Base-by-base conservation (phyloP, 352 stramenopile species). In the Phytophthora ramorum region DNA sequence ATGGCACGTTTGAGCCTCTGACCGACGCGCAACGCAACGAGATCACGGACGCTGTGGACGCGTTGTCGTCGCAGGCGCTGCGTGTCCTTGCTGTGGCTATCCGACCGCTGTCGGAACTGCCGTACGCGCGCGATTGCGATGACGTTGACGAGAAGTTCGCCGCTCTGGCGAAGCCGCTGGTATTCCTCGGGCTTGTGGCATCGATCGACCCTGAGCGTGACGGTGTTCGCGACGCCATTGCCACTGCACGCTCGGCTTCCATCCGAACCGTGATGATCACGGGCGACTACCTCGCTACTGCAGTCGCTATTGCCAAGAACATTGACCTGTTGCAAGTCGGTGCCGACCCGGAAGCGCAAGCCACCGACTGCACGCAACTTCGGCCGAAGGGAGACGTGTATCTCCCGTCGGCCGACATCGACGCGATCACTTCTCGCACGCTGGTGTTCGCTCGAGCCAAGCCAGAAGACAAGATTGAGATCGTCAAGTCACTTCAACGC, bases 391-490 rank as follows among this genome's bases (percentile, higher is more conserved):
- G 71, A 7, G 75, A 87, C 7, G 69, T 72, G n/a, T 92, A 92
- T 51, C 57, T 91, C 3, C 65, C 80, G 0, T 81, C 83, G 7
- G 75, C 79, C 17, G 90, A 98, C 48, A 73, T 98, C 6, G 94
- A 98, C 57, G 81, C 83, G 19, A 96, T 99, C 51, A 91, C 81
- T 13, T 87, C 76, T 0, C 81, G 79, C 38, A 83, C 72, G 3
- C 28, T 85, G 3, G 94, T 99, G n/a, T 99, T 99, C 65, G 98
- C 98, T 30, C 90, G 96, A 26, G 96, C 97, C 12, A 97, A 96
- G 58, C 96, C 97, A 0, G 77, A 97, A 65, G 96, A 99, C 69
- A 99, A 99, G 74, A 91, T 99, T 20, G 89, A 95, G 54, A 97
- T 99, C 63, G 96, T 99, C 10, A 92, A 97, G 46, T 97, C 94